Evolutionary conservation across 345 rosid genomes (phyloP).

Genomic region (Aurinia saxatilis): DNA sequence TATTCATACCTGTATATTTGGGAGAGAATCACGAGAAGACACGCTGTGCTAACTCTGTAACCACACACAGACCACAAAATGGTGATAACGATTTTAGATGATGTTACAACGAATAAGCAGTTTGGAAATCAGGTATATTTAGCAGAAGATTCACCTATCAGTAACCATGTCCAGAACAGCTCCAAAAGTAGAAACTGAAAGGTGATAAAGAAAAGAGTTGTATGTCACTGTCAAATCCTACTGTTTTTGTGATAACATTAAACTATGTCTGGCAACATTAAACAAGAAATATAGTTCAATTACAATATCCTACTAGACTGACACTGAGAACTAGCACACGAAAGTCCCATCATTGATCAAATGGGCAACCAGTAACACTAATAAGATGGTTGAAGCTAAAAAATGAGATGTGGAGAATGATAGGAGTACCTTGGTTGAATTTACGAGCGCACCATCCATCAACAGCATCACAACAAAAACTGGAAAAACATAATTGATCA

Average conservation of each 20-base stretch:
- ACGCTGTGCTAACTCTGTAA: conserved; percentile 93
- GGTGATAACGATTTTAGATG: background rate
- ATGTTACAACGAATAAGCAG: background rate
- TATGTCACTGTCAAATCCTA: conserved; percentile 5
- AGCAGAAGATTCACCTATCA: conserved; percentile 52
- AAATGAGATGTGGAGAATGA: background rate
- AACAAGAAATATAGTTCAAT: background rate
- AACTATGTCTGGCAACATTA: background rate
- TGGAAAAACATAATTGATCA: conserved; percentile 29
- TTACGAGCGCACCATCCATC: conserved; percentile 98
- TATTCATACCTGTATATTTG: conserved; percentile 59
- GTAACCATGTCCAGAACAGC: conserved; percentile 97
- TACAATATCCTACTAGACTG: background rate
- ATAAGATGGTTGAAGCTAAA: background rate
- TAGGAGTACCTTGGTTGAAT: conserved; percentile 73
- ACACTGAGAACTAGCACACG: conserved; percentile 5
- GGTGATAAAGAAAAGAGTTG: conserved; percentile 8
- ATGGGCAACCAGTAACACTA: background rate
- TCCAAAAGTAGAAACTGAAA: conserved; percentile 89
- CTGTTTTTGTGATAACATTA: background rate
- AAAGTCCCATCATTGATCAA: background rate
- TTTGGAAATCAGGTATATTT: background rate
- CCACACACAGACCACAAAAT: background rate
- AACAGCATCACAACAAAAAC: conserved; percentile 86
- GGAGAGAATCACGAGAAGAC: conserved; percentile 82